These are phyloP conservation scores for Psilocybe cyanescens DNA, from an alignment of 768 basidiomycete genomes.

Conservation along the genomic window DNA sequence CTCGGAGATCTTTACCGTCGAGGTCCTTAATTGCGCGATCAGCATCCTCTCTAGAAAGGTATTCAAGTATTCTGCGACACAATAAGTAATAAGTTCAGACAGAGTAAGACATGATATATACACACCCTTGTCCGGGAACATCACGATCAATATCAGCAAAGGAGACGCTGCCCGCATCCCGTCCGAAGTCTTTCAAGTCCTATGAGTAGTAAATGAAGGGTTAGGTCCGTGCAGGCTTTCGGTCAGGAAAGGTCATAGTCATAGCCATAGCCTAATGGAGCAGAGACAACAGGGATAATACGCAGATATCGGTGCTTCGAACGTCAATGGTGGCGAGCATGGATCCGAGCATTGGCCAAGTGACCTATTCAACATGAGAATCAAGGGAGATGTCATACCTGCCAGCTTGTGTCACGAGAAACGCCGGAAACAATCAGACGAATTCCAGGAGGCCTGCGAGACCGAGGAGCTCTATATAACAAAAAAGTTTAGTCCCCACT, in stretches of 20 bases:
- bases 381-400: conserved; percentile 70
- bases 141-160: conserved; percentile 96
- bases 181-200: conserved; percentile 98
- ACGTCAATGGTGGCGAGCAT: conserved; percentile 13
- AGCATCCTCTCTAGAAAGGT: conserved; percentile 85
- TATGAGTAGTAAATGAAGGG: conserved; percentile 51
- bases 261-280: conserved; percentile 7
- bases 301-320: conserved; percentile 13
- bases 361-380: conserved; percentile 26
- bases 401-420: conserved; percentile 96
- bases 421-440: conserved; percentile 88
- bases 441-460: conserved; percentile 79
- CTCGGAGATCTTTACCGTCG: conserved; percentile 87
- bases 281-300: conserved; percentile 13
- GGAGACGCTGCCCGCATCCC: conserved; percentile 90
- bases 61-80: conserved; percentile 80
- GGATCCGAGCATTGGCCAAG: conserved; percentile 23
- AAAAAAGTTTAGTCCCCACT: conserved; percentile 14
- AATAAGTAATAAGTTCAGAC: conserved; percentile 1
- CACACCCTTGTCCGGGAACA: conserved; percentile 84
- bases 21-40: conserved; percentile 91
- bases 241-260: conserved; percentile 11
- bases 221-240: conserved; percentile 38
- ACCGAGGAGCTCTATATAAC: conserved; percentile 53
- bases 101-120: background rate